These are phyloP conservation scores for Hyphochytrium catenoides DNA, from an alignment of 352 stramenopile species.

Conservation along the genomic window DNA sequence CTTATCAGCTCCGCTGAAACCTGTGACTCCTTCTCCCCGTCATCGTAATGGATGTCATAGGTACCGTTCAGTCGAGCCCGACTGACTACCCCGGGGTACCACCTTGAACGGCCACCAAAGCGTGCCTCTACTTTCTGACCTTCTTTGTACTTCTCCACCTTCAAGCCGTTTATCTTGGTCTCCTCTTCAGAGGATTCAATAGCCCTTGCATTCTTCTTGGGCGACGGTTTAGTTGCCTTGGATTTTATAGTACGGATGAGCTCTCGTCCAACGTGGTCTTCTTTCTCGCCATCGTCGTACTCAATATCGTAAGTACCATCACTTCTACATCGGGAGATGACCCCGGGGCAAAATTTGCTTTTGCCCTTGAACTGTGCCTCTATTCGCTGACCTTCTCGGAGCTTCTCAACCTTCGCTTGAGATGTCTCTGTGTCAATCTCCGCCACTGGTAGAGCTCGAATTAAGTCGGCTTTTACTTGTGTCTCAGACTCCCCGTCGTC, in stretches of 20 bases:
- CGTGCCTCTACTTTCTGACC: constrained; percentile 29
- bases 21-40: constrained; percentile 35
- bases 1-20: constrained; percentile 16
- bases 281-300: constrained; percentile 25
- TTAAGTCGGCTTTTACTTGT: constrained; percentile 3
- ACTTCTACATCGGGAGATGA: constrained; percentile 18
- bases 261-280: constrained; percentile 11
- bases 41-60: constrained; percentile 43
- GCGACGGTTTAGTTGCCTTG: too few relatives aligned
- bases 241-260: constrained; percentile 6
- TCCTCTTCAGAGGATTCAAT: constrained; percentile 6
- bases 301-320: constrained; percentile 26
- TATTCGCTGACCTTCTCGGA: constrained; percentile 5
- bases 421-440: too few relatives aligned
- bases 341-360: constrained; percentile 22
- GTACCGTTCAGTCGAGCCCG: constrained; percentile 26
- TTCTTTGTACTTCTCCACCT: constrained; percentile 12
- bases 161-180: constrained; percentile 8
- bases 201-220: constrained; percentile 5
- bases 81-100: constrained; percentile 39
- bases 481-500: constrained; percentile 16
- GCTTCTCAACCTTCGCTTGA: constrained; percentile 14
- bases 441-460: constrained; percentile 4
- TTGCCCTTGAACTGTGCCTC: constrained; percentile 24
- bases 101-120: constrained; percentile 30